A percentile compares a stretch with the other conserved stretches of the same genome.
Conservation (phyloP, 345 rosid species). For the Bruguiera parviflora region DNA sequence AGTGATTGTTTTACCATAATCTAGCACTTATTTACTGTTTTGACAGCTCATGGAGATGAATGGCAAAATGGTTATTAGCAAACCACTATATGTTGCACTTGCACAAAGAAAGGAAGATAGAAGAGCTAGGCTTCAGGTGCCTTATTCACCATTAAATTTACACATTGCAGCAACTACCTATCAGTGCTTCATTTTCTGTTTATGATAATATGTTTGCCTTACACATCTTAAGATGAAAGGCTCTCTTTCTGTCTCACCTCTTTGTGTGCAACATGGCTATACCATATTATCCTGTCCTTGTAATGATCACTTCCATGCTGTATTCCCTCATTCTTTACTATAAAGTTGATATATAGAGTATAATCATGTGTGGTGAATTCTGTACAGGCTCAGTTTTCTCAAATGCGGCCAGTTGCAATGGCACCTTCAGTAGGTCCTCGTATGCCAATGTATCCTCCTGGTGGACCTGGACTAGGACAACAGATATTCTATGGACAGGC, state of each 20-base stretch:
- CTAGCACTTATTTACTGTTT: neutral
- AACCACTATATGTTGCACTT: constrained; percentile 90
- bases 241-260: no score
- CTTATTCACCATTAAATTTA: neutral
- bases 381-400: constrained; percentile 85
- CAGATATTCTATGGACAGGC: constrained; percentile 84
- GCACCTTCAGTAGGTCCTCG: constrained; percentile 74
- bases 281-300: no score
- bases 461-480: constrained; percentile 75
- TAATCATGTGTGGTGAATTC: neutral
- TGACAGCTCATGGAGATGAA: constrained; percentile 72
- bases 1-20: neutral
- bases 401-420: constrained; percentile 74
- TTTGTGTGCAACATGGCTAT: no score
- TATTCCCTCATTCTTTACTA: neutral
- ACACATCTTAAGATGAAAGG: no score
- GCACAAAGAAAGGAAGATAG: constrained; percentile 95
- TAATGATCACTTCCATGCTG: neutral
- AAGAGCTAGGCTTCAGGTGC: constrained; percentile 89
- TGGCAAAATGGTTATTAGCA: constrained; percentile 84
- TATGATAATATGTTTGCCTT: no score
- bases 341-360: neutral
- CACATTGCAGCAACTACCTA: neutral
- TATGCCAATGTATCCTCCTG: constrained; percentile 79
- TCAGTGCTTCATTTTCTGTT: neutral